Conservation (phyloP, 371 early-diverging fungal species). For the Neoconidiobolus thromboides region DNA sequence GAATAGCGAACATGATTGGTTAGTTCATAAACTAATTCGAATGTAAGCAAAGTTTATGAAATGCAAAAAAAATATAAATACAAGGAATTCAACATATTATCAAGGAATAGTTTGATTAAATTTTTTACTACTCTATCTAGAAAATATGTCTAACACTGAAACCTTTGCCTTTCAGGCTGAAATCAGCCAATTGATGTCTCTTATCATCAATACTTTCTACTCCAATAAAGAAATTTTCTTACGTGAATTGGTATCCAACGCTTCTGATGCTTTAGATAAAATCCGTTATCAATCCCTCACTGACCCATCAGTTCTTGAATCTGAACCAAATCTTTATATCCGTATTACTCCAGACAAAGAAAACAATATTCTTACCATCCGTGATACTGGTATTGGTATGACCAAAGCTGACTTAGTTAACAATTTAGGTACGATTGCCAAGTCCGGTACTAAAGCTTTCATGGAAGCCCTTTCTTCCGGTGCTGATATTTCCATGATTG, state of each 20-base stretch:
- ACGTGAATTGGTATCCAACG: slow-evolving; percentile 89
- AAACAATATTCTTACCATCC: slow-evolving; percentile 47
- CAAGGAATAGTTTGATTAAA: too few relatives aligned
- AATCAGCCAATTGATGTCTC: slow-evolving; percentile 83
- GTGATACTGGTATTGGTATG: slow-evolving; percentile 91
- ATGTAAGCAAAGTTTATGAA: too few relatives aligned
- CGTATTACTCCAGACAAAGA: slow-evolving; percentile 62
- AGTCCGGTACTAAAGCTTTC: slow-evolving; percentile 88
- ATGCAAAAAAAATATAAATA: too few relatives aligned
- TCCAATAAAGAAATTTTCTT: slow-evolving; percentile 89
- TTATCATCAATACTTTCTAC: slow-evolving; percentile 80
- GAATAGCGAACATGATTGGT: too few relatives aligned
- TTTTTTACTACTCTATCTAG: too few relatives aligned
- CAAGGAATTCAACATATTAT: too few relatives aligned
- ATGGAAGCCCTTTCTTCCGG: slow-evolving; percentile 68
- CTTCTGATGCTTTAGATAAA: slow-evolving; percentile 93
- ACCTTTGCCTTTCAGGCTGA: slow-evolving; percentile 79
- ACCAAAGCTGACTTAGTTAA: slow-evolving; percentile 90
- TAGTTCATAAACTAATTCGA: too few relatives aligned
- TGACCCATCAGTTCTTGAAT: slow-evolving; percentile 57
- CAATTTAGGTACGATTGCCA: slow-evolving; percentile 93
- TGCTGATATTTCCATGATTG: slow-evolving; percentile 84
- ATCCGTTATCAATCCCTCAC: slow-evolving; percentile 67
- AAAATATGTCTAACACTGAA: neutral
- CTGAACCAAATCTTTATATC: slow-evolving; percentile 60